These are phyloP conservation scores for Xenoacremonium recifei DNA, from an alignment of 2,329 filamentous ascomycete genomes.

Conservation along the genomic window DNA sequence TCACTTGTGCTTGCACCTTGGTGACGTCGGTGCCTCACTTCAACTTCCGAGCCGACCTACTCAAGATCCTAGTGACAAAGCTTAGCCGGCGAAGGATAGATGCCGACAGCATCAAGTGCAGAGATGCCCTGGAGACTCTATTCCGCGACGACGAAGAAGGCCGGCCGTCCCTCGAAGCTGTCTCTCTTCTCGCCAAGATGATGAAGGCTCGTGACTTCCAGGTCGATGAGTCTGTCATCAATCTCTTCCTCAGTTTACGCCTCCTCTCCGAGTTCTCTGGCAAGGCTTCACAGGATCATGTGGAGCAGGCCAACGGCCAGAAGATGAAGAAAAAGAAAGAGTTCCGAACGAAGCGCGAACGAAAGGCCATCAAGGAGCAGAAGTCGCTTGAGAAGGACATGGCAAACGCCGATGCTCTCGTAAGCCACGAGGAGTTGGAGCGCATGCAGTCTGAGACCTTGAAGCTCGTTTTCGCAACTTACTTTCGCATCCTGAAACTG, in stretches of 20 bases:
- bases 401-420: constrained; percentile 84
- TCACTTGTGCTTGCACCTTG: constrained; percentile 81
- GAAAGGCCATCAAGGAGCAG: constrained; percentile 81
- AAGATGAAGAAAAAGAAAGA: constrained; percentile 67
- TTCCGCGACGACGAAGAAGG: constrained; percentile 90
- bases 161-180: constrained; percentile 80
- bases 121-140: constrained; percentile 74
- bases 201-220: constrained; percentile 84
- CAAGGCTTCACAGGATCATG: constrained; percentile 75
- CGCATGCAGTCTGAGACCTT: constrained; percentile 93
- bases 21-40: constrained; percentile 87
- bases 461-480: constrained; percentile 91
- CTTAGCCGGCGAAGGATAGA: constrained; percentile 72
- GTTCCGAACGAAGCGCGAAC: constrained; percentile 84
- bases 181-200: constrained; percentile 86
- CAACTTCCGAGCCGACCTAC: constrained; percentile 86
- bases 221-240: constrained; percentile 81
- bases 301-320: constrained; percentile 60
- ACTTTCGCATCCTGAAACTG: constrained; percentile 90
- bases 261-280: constrained; percentile 83
- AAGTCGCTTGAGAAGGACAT: constrained; percentile 91
- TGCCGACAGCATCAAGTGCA: constrained; percentile 73
- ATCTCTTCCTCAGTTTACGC: constrained; percentile 87
- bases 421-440: constrained; percentile 89
- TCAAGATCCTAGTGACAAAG: constrained; percentile 84